A percentile compares a stretch with the other conserved stretches of the same genome.
Evolutionary conservation across 805 yeast species (phyloP).

Genomic region (Sugiyamaella smithiae): DNA sequence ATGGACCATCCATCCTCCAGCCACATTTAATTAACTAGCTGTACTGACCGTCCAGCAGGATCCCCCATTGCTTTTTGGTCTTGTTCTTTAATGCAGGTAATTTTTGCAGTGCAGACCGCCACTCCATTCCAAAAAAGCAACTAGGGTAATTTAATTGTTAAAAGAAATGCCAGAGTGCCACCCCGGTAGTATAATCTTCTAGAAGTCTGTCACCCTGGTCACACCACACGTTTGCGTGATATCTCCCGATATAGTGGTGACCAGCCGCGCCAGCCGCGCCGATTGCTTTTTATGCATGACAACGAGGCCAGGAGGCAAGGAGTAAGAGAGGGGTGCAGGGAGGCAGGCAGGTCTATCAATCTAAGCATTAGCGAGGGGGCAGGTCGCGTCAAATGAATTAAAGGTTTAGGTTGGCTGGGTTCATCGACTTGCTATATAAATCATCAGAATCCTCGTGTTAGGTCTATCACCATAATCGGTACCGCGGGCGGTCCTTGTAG

Average conservation of each 20-base stretch:
- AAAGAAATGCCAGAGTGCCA: too few species aligned
- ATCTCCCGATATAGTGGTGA: background rate
- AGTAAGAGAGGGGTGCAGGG: conserved; percentile 1
- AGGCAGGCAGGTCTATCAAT: conserved; percentile 1
- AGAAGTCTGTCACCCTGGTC: too few species aligned
- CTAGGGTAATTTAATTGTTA: background rate
- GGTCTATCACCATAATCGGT: background rate
- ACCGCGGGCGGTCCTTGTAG: conserved; percentile 1
- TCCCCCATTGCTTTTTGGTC: too few species aligned
- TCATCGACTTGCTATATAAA: conserved; percentile 21
- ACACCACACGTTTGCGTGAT: too few species aligned
- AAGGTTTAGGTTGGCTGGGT: background rate
- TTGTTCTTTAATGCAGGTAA: background rate
- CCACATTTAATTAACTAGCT: too few species aligned
- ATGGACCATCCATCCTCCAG: conserved; percentile 1
- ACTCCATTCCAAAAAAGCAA: background rate
- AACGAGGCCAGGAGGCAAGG: conserved; percentile 1
- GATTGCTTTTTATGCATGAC: background rate
- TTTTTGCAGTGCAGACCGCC: background rate
- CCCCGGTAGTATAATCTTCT: too few species aligned
- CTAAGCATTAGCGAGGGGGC: conserved; percentile 3
- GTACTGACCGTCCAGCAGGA: too few species aligned
- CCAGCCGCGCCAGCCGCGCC: conserved; percentile 1
- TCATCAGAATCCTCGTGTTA: conserved; percentile 12
- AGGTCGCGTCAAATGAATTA: conserved; percentile 2